Base-by-base conservation (phyloP, 2,329 filamentous ascomycete species). In the Phyllachora maydis region DNA sequence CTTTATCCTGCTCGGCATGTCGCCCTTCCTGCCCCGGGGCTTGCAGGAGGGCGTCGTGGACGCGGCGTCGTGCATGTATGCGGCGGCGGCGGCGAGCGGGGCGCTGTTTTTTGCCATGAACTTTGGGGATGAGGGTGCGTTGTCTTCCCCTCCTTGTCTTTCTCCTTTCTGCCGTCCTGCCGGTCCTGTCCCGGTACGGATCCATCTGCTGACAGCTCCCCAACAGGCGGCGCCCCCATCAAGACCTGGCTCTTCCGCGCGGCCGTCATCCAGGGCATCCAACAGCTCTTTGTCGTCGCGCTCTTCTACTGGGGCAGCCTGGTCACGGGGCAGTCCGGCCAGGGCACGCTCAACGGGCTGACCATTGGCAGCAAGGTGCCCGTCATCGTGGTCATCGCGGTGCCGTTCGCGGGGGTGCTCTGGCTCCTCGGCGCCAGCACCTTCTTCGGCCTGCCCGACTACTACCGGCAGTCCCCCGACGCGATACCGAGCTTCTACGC, bases 211-310 rank as follows among this genome's bases (percentile, higher is more conserved):
- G 5, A 10, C 4, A 8, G 9, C 11, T 18, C 14, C n/a, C 4
- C 2, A 14, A 15, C n/a, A 36, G 63, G 59, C 19, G 65, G 65
- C 22, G 56, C 60, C 3, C 64, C 66, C 5, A 59, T 70, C 20
- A 66, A 62, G 37, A 54, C 63, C 17, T 73, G 67, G 67, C 65
- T 68, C n/a, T 69, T 65, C 45, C 58, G 69, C 27, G 69, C 69
- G 10, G 68, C 66, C 35, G 41, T 65, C 8, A 69, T 75, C 24
- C 65, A 73, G 39, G 69, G 69, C 19, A 67, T 65, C 5, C 68
- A 73, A 35, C 68, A 74, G 37, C 49, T 68, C 30, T 75, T 73
- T 39, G 55, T 70, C 23, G 58, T 66, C 13, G 60, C 55, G 5
- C 51, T 75, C 8, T 75, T 67, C 67, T 72, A 64, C 38, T 74